These are phyloP conservation scores for Cicer chorassanicum DNA, from an alignment of 306 rosid species.

Conservation along the genomic window DNA sequence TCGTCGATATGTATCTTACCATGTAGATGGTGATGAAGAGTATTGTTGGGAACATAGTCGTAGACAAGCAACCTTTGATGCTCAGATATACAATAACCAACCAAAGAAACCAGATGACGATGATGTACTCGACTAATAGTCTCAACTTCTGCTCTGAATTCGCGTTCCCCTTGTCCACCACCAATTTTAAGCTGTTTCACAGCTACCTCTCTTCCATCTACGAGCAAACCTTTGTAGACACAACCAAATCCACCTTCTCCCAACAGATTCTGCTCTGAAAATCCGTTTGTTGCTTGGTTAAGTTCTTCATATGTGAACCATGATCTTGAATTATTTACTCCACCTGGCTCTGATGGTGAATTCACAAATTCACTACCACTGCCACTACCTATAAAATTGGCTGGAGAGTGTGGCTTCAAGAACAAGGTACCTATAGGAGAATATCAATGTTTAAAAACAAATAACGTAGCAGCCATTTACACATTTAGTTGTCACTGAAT, in stretches of 20 bases:
- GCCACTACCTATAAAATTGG: slow-evolving; percentile 55
- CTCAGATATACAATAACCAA: slow-evolving; percentile 90
- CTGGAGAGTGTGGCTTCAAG: slow-evolving; percentile 75
- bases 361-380: slow-evolving; percentile 65
- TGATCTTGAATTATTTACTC: slow-evolving; percentile 70
- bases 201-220: slow-evolving; percentile 90
- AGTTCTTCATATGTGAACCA: slow-evolving; percentile 87
- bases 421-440: slow-evolving; percentile 67
- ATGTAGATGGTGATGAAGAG: slow-evolving; percentile 92
- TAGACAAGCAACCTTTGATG: slow-evolving; percentile 93
- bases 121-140: slow-evolving; percentile 95
- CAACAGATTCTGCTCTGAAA: slow-evolving; percentile 68
- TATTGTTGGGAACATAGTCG: slow-evolving; percentile 78
- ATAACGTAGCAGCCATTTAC: slow-evolving; percentile 21
- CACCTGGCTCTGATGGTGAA: slow-evolving; percentile 77
- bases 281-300: slow-evolving; percentile 79
- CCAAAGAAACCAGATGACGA: slow-evolving; percentile 96
- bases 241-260: slow-evolving; percentile 99
- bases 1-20: slow-evolving; percentile 61
- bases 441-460: slow-evolving; percentile 41
- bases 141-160: slow-evolving; percentile 98
- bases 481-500: slow-evolving; percentile 18
- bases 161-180: slow-evolving; percentile 97
- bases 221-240: slow-evolving; percentile 84
- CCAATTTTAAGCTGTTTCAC: slow-evolving; percentile 94